Evolutionary conservation across 2,329 filamentous ascomycete species (phyloP), one percentile per base, ranked within the genome.

Genomic region (Mycosphaerelloides madeirae): DNA sequence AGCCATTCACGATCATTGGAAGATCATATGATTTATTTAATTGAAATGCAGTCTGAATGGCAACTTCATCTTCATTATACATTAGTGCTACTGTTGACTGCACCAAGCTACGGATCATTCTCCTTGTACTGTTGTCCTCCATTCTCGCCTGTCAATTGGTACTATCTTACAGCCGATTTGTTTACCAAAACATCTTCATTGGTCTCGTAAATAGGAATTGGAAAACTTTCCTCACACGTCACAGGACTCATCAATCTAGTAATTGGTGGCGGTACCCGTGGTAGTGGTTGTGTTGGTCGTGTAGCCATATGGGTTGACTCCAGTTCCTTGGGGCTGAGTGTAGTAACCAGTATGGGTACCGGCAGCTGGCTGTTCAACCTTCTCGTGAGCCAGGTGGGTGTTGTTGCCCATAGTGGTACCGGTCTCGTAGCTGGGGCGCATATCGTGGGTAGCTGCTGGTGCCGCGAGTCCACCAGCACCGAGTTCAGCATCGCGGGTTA

Each of bases 341-440:
- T 73, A 70, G 53, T 73, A 74, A 6, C 69, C 68, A 29, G 64
- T 53, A 45, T 62, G 61, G 0, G 58, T 60, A n/a, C 57, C 54
- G 33, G 52, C 46, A 29, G 37, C 29, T 15, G 44, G 40, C 6
- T 64, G 62, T 40, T 70, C 51, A 31, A 48, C 43, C 48, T 59
- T 60, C 41, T 60, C 58, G 44, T 56, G 44, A 3, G 57, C 54
- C 19, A 59, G 43, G 20, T 49, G 43, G 6, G 64, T 65, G 48
- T 68, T 44, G 46, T 58, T 58, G 29, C 62, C 65, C 38, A 72
- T 68, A 15, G 73, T 77, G 12, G 71, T 71, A 39, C 72, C 72
- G 31, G 74, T 76, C 49, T 77, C 75, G 55, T 73, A 67, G 43
- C 65, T 69, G 19, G 71, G 69, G 43, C 73, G 68, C 35, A 66